Conservation (phyloP, 192 early-diverging fungal species). For the Rhizoclosmatium globosum region DNA sequence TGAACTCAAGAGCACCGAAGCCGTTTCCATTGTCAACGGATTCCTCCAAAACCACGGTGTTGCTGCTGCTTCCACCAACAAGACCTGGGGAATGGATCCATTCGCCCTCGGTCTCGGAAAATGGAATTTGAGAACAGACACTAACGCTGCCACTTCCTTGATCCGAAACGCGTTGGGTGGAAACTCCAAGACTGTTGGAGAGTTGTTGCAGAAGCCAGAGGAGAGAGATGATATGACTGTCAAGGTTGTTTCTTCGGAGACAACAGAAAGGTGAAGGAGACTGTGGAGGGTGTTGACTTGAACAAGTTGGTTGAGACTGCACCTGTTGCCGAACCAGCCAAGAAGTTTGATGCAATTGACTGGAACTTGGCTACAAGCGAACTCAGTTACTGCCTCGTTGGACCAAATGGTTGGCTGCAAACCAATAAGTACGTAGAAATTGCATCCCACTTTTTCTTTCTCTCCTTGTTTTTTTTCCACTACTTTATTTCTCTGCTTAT, state of each 20-base stretch:
- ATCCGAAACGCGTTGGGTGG: constrained; percentile 50
- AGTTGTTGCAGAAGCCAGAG: constrained; percentile 42
- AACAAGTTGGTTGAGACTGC: background rate
- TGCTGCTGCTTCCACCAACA: background rate
- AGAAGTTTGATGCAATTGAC: background rate
- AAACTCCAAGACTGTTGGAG: constrained; percentile 29
- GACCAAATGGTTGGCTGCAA: constrained; percentile 19
- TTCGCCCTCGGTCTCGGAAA: background rate
- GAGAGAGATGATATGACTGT: constrained; percentile 59
- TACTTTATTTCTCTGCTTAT: background rate
- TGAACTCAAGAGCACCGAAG: constrained; percentile 40
- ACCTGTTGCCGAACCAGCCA: background rate
- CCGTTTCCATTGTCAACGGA: constrained; percentile 45
- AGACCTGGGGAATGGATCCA: constrained; percentile 5
- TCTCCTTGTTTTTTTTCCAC: background rate
- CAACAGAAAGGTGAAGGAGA: background rate
- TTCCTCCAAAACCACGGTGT: constrained; percentile 6
- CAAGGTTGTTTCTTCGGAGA: constrained; percentile 53
- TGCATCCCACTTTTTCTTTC: background rate
- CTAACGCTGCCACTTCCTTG: constrained; percentile 50
- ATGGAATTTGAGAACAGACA: constrained; percentile 27
- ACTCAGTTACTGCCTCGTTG: constrained; percentile 15
- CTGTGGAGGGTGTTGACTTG: background rate
- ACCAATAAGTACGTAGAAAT: background rate
- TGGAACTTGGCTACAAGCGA: background rate